Conservation (phyloP, 2,329 filamentous ascomycete species). For the Aspergillus jensenii region DNA sequence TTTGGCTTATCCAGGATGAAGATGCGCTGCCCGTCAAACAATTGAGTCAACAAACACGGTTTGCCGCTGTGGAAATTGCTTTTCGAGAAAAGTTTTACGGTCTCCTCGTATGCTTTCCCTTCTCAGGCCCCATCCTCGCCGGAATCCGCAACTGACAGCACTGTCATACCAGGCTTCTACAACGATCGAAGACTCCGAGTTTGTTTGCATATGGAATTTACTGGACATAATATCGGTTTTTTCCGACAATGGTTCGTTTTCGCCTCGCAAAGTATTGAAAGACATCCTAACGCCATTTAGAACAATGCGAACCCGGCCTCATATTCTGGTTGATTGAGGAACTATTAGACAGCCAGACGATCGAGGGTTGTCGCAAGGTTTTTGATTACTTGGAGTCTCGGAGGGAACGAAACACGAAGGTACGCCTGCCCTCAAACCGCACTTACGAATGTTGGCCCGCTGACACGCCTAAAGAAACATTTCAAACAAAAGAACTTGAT, state of each 20-base stretch:
- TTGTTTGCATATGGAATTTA: slow-evolving; percentile 87
- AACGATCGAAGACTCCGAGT: slow-evolving; percentile 72
- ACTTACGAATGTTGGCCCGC: not conserved
- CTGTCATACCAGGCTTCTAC: slow-evolving; percentile 61
- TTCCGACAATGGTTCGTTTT: slow-evolving; percentile 72
- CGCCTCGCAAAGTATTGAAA: not conserved
- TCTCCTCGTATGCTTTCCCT: slow-evolving; percentile 62
- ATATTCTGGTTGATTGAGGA: slow-evolving; percentile 92
- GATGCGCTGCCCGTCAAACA: slow-evolving; percentile 27
- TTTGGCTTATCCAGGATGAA: slow-evolving; percentile 39
- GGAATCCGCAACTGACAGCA: slow-evolving; percentile 13
- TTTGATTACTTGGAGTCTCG: slow-evolving; percentile 96
- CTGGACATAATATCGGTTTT: slow-evolving; percentile 88
- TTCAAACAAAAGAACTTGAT: slow-evolving; percentile 83
- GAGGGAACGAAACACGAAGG: slow-evolving; percentile 79
- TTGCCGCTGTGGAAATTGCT: slow-evolving; percentile 77
- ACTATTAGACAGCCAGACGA: slow-evolving; percentile 92
- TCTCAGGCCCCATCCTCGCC: not conserved
- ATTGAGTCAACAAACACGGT: slow-evolving; percentile 55
- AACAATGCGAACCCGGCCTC: slow-evolving; percentile 71
- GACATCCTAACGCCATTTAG: slow-evolving; percentile 31
- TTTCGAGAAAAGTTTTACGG: slow-evolving; percentile 77
- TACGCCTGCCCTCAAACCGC: slow-evolving; percentile 38
- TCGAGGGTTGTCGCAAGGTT: slow-evolving; percentile 82
- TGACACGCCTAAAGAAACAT: slow-evolving; percentile 51